Evolutionary conservation across 129 eudicot genomes (phyloP), one percentile per base, ranked within the genome.

Genomic region (Chrysanthemum seticuspe): DNA sequence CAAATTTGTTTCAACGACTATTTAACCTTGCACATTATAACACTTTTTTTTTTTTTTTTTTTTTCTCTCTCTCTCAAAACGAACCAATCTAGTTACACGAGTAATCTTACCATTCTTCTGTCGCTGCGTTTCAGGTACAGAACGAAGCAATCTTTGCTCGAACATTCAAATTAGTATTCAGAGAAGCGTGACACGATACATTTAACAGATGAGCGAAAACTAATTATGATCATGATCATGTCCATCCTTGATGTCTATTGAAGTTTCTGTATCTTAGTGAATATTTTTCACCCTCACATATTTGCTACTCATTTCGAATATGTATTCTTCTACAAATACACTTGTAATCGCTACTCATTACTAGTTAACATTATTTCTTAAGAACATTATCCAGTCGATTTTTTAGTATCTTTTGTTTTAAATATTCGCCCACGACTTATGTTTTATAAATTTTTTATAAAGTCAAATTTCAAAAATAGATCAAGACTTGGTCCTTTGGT

Each of bases 371-470:
- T 55, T 1, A 15, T 6, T 15, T 55, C 10, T 55, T 55, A 15
- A 15, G 10, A 40, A 40, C 10, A 40, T 40, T 40, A 40, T 40
- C 47, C 47, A 13, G n/a, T 53, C 16, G 58, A 53, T 53, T 53
- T 15, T 53, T 14, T 19, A 53, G 5, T 53, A 14, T 3, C 2
- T 13, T 14, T 53, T 3, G 1, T 11, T 49, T 49, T 49, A 67
- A 65, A 66, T 75, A 75, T 44, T 67, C 5, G 31, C 49, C 67
- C 79, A 67, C 34, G 73, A 75, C 58, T 7, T 51, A 36, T 36
- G 44, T 36, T 5, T 36, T 36, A 36, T 36, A 36, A 36, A 36
- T 36, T 5, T 0, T 36, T 36, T 36, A 36, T 36, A 36, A 34
- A 6, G 44, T 36, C 44, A 36, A 40, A 47, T 45, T 47, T 21